A percentile compares a stretch with the other conserved stretches of the same genome.
phyloP scores from a whole-genome alignment of 805 yeast genomes.

The Wickerhamomyces queroliae region DNA sequence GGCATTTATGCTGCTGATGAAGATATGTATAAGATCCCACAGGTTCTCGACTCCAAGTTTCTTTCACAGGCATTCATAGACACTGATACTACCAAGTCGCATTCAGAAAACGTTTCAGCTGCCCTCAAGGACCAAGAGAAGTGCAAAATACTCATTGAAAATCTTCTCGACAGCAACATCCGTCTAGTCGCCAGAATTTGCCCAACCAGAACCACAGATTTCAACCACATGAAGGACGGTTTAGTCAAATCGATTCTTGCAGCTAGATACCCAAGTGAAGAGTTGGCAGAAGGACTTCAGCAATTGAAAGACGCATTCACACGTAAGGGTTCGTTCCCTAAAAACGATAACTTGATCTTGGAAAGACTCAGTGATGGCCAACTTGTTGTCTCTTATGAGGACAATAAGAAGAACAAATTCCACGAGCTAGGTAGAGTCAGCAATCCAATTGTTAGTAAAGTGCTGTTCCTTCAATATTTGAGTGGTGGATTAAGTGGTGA shows the following conservation, averaged over 20 bases:
- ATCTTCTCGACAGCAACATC: slow-evolving; percentile 52
- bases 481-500: slow-evolving; percentile 67
- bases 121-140: slow-evolving; percentile 46
- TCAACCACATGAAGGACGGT: slow-evolving; percentile 85
- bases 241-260: slow-evolving; percentile 74
- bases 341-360: slow-evolving; percentile 61
- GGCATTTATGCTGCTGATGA: slow-evolving; percentile 72
- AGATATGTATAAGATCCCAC: slow-evolving; percentile 39
- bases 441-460: slow-evolving; percentile 56
- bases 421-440: slow-evolving; percentile 50
- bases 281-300: slow-evolving; percentile 55
- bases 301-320: slow-evolving; percentile 59
- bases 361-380: slow-evolving; percentile 45
- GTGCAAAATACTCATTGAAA: slow-evolving; percentile 48
- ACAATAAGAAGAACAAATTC: slow-evolving; percentile 29
- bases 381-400: slow-evolving; percentile 38
- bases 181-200: slow-evolving; percentile 69
- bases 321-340: slow-evolving; percentile 67
- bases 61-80: slow-evolving; percentile 32
- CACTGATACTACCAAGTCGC: slow-evolving; percentile 26
- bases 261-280: slow-evolving; percentile 43
- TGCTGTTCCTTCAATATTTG: slow-evolving; percentile 72
- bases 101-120: slow-evolving; percentile 31
- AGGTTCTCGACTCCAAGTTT: slow-evolving; percentile 37
- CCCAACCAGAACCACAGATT: slow-evolving; percentile 89